A percentile compares a stretch with the other conserved stretches of the same genome.
phyloP scores from a whole-genome alignment of 1,139 yeast species.

The Nadsonia commutata region DNA sequence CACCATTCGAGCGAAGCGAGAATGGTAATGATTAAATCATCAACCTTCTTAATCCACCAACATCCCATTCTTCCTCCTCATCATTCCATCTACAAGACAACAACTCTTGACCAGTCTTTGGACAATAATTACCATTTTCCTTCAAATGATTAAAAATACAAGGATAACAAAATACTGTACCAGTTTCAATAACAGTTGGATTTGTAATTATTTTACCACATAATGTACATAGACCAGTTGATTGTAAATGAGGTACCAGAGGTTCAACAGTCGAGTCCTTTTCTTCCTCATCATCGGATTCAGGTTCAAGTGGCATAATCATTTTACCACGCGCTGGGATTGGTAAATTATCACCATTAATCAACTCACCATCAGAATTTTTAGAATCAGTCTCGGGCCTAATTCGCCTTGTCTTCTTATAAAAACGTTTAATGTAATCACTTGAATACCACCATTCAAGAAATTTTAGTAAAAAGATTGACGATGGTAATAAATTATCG shows the following conservation, averaged over 20 bases:
- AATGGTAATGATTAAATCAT: conserved; percentile 43
- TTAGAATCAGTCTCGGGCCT: neutral
- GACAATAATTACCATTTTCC: conserved; percentile 62
- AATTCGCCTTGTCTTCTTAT: conserved; percentile 37
- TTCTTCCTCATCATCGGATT: conserved; percentile 6
- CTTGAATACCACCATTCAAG: conserved; percentile 92
- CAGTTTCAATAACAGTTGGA: conserved; percentile 85
- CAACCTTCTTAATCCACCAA: conserved; percentile 59
- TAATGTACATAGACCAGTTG: conserved; percentile 41
- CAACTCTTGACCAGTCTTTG: conserved; percentile 61
- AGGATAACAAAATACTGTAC: conserved; percentile 77
- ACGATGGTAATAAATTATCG: conserved; percentile 52
- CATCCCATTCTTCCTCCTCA: conserved; percentile 48
- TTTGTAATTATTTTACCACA: conserved; percentile 52
- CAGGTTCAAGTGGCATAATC: conserved; percentile 1
- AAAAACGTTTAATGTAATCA: conserved; percentile 50
- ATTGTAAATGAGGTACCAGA: conserved; percentile 3
- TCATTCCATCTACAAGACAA: conserved; percentile 58
- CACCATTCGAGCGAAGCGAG: too few relatives aligned
- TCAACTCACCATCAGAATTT: conserved; percentile 20
- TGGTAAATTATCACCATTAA: conserved; percentile 31
- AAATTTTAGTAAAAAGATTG: conserved; percentile 72
- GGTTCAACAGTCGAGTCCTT: conserved; percentile 8
- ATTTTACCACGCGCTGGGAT: conserved; percentile 27
- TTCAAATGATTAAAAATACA: conserved; percentile 59